Evolutionary conservation across 2,329 filamentous ascomycete species (phyloP), one percentile per base, ranked within the genome.

Genomic region (Pyrenophora graminea): DNA sequence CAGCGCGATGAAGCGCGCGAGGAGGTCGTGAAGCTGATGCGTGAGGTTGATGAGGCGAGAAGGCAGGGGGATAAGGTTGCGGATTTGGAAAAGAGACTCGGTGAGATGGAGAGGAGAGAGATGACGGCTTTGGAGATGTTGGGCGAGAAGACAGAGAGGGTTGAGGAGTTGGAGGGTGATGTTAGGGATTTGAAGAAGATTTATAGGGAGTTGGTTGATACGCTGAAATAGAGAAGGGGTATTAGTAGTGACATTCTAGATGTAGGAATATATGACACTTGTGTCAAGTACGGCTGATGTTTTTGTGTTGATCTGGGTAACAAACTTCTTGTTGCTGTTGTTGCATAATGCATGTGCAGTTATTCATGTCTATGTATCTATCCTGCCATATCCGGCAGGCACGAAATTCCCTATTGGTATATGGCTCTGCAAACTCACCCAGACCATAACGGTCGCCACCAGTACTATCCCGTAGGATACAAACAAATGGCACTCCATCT

Each of bases 111-210:
- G 65, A 79, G 84, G 56, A 82, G 93, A 64, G 96, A 97, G 70
- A 86, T 96, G 70, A 94, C 91, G 12, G 95, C 91, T 53, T 79
- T 99, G 45, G 92, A 97, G 77, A 87, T 97, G 85, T 77, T 99
- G 49, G 94, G 94, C 1, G 94, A 99, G 82, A 96, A 96, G 83
- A 96, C 91, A 73, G 94, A 99, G 79, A 79, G 88, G 67, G 92
- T 96, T 2, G 91, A 96, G 68, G 94, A 99, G 79, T 78, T 99
- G 61, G 85, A 82, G 72, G 87, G 89, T 10, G 94, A 97, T 79
- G 89, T 99, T 45, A 80, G 86, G 59, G 94, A 99, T 78, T 81
- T 99, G 71, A 99, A 99, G 79, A 88, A 87, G 68, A 96, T 99
- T 82, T 97, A 97, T 77, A 85, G 91, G 60, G 93, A 97, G 70